These are phyloP conservation scores for Colletotrichum gigasporum DNA, from an alignment of 2,329 filamentous ascomycete species.

Conservation along the genomic window DNA sequence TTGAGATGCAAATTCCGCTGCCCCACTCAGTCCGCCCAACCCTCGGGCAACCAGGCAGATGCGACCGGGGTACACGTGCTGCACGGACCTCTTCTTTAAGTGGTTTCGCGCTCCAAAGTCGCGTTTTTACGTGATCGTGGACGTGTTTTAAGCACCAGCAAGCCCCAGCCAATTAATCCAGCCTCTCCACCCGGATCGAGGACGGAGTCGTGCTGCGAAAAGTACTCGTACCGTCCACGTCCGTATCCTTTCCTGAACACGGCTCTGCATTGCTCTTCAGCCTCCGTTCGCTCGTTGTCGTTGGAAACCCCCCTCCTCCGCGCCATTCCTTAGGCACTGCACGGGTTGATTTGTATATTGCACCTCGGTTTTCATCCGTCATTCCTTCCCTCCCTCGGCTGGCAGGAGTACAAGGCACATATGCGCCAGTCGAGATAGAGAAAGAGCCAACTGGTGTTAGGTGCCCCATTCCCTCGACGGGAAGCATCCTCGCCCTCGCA, in stretches of 20 bases:
- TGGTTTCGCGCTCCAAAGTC: conserved; percentile 32
- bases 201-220: conserved; percentile 8
- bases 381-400: conserved; percentile 5
- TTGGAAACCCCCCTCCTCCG: conserved; percentile 8
- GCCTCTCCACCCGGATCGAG: conserved; percentile 9
- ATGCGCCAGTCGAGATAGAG: conserved; percentile 20
- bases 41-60: conserved; percentile 25
- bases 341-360: conserved; percentile 14
- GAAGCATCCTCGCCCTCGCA: conserved; percentile 34
- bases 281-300: conserved; percentile 17
- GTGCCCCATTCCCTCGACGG: conserved; percentile 1
- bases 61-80: conserved; percentile 29
- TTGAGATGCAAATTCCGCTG: conserved; percentile 13
- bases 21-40: conserved; percentile 22
- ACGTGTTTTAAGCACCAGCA: conserved; percentile 29
- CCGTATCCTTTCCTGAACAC: conserved; percentile 9
- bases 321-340: background rate
- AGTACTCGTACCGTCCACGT: conserved; percentile 13
- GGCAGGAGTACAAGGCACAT: conserved; percentile 16
- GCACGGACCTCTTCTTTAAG: conserved; percentile 34
- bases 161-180: conserved; percentile 29
- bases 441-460: conserved; percentile 14
- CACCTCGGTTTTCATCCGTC: background rate
- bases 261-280: conserved; percentile 2
- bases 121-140: conserved; percentile 36